phyloP scores from a whole-genome alignment of 108 stramenopile genomes.

The Aureococcus anophagefferens region DNA sequence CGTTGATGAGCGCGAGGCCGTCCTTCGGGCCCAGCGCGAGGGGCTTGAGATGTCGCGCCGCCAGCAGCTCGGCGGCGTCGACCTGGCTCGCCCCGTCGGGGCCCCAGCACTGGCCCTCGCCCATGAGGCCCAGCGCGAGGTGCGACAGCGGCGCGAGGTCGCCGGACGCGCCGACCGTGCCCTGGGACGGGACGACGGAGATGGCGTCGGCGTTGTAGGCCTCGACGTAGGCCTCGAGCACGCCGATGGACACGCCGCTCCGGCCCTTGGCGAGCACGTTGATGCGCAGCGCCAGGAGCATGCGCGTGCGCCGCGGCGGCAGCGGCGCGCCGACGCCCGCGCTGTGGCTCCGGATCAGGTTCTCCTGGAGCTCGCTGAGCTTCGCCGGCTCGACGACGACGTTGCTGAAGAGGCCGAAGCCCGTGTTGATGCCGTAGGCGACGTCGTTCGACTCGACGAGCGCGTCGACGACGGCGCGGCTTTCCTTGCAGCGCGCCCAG shows the following conservation, averaged over 20 bases:
- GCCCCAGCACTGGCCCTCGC: too few species aligned
- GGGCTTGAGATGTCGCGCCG: too few species aligned
- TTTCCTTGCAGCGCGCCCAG: too few species aligned
- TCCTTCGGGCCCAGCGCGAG: too few species aligned
- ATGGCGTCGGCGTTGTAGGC: conserved; percentile 22
- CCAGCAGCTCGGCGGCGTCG: too few species aligned
- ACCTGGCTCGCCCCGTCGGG: too few species aligned
- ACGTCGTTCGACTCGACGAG: conserved; percentile 13
- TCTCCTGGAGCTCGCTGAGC: conserved; percentile 17
- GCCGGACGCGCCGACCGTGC: conserved; percentile 25
- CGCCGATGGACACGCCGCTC: conserved; percentile 10
- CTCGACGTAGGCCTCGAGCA: conserved; percentile 12
- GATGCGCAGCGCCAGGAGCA: conserved; percentile 22
- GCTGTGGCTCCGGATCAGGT: conserved; percentile 23
- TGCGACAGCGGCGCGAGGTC: conserved; percentile 25
- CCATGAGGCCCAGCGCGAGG: conserved; percentile 24
- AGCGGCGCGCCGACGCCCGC: conserved; percentile 26
- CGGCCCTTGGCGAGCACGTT: conserved; percentile 22
- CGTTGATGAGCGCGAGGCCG: too few species aligned
- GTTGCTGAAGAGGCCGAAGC: conserved; percentile 23
- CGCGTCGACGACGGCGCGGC: conserved; percentile 16
- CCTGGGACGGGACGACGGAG: conserved; percentile 18
- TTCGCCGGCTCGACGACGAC: conserved; percentile 6
- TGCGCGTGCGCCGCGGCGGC: conserved; percentile 6
- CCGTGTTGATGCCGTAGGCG: conserved; percentile 32